phyloP scores from a whole-genome alignment of 176 grass and related monocot genomes.

The Hordeum vulgare region MorexV3_pseudomolecules_assembly NC_058519.1:269331185-269331684 shows the following conservation, averaged over 20 bases:
- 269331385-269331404: constrained; percentile 56
- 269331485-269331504: not conserved
- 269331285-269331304: constrained; percentile 69
- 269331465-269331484: no score
- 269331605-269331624: not conserved
- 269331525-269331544: not conserved
- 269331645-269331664: not conserved
- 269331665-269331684: not conserved
- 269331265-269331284: constrained; percentile 81
- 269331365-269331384: constrained; percentile 83
- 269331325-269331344: constrained; percentile 95
- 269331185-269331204: constrained; percentile 26
- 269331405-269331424: constrained; percentile 81
- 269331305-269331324: constrained; percentile 82
- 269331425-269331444: constrained; percentile 69
- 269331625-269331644: no score
- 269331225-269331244: constrained; percentile 43
- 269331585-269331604: not conserved
- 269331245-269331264: constrained; percentile 67
- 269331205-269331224: constrained; percentile 34
- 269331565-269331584: not conserved
- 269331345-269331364: constrained; percentile 76
- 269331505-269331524: not conserved
- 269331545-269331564: not conserved
- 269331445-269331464: not conserved